Percentiles rank a stretch among this genome's conserved stretches.
Conservation (phyloP, 805 yeast genomes). For the Ogataea glucozyma region DNA sequence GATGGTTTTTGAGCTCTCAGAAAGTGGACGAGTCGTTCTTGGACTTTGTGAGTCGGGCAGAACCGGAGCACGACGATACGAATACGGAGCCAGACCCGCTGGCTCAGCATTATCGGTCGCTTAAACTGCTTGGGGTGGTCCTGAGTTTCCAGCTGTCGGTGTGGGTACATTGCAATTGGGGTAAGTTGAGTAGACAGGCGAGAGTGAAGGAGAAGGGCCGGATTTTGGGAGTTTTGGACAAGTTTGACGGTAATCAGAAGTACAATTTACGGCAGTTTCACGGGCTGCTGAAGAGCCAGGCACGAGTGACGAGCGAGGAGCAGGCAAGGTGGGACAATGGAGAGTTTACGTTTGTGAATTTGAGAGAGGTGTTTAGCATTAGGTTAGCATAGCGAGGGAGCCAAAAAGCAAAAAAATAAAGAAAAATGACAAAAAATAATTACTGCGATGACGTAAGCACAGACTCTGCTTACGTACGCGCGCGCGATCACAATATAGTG, state of each 20-base stretch:
- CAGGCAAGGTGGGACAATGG: constrained; percentile 4
- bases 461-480: too few species aligned
- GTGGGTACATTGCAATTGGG: constrained; percentile 20
- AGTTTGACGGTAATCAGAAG: constrained; percentile 11
- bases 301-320: not conserved
- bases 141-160: constrained; percentile 18
- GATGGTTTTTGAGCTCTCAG: constrained; percentile 16
- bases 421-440: not conserved
- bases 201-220: not conserved
- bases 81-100: not conserved
- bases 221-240: constrained; percentile 8
- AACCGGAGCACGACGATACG: constrained; percentile 13
- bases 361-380: constrained; percentile 7
- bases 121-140: constrained; percentile 11
- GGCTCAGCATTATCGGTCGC: constrained; percentile 8
- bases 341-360: not conserved
- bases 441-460: too few species aligned
- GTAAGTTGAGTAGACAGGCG: not conserved
- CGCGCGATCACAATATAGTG: too few species aligned
- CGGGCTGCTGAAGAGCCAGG: constrained; percentile 5
- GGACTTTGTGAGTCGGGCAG: constrained; percentile 9
- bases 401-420: not conserved
- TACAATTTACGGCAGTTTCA: constrained; percentile 11
- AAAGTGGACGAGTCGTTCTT: constrained; percentile 11
- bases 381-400: constrained; percentile 3